Evolutionary conservation across 179 eudicot genomes (phyloP), one percentile per base, ranked within the genome.

Genomic region (Beta corolliflora): DNA sequence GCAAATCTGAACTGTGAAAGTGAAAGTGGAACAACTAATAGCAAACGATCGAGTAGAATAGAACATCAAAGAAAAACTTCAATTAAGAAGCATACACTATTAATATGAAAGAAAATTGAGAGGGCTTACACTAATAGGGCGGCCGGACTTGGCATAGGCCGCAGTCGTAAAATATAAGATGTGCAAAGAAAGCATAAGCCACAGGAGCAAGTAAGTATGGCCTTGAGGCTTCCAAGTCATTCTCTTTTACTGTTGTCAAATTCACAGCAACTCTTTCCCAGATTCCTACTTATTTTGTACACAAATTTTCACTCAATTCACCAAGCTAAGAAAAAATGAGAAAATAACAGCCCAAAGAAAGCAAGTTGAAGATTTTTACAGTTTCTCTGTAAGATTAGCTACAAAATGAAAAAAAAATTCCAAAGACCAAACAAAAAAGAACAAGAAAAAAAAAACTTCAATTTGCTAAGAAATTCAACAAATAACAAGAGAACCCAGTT

Each of bases 71-170:
- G 18, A 50, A 60, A 75, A 13, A 36, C 12, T 8, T 9, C 19
- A 67, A 7, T 67, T 14, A 36, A 13, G 19, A 13, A 2, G 45
- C 50, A 67, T 67, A 5, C n/a, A 36, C 12, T 67, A 45, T 64
- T 64, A 7, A 64, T 10, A 21, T 63, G 67, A 29, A 29, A 29
- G 16, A 64, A 25, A 15, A 72, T 3, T 23, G 55, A 23, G 50
- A 70, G 14, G 48, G 25, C 89, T 87, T 85, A 93, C 95, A 73
- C 92, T 84, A 81, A 93, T 88, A 45, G 93, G 90, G 70, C 77
- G 91, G 2, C 85, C 89, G 55, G 97, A 91, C 84, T 90, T 92
- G 45, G 92, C 91, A 19, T 81, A 70, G 76, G 85, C 87, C 2
- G 63, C 45, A 21, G 77, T 73, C 18, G 21, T 54, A 60, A 72